Conservation (phyloP, 306 rosid genomes). For the Malus sylvestris region DNA sequence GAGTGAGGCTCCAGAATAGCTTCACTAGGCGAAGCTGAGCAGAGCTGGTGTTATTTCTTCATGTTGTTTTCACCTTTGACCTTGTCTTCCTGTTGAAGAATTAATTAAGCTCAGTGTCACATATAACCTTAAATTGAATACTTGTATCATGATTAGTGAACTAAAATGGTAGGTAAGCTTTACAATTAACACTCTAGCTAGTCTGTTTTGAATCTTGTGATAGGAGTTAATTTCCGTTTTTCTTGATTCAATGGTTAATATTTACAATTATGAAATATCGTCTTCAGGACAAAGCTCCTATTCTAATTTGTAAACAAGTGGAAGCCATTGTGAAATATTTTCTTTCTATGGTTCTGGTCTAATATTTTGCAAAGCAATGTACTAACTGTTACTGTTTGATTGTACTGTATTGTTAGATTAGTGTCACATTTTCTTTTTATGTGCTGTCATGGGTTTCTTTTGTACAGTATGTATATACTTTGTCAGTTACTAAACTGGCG, state of each 20-base stretch:
- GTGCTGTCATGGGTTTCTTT: not conserved
- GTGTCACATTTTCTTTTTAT: not conserved
- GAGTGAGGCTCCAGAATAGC: slow-evolving; percentile 3
- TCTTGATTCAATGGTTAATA: not conserved
- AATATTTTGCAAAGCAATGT: not conserved
- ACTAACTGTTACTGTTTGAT: not conserved
- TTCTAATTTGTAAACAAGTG: not conserved
- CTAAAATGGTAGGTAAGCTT: not conserved
- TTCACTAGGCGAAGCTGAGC: not conserved
- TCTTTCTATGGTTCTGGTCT: not conserved
- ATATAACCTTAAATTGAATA: not conserved
- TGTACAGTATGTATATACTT: not conserved
- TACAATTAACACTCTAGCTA: not conserved
- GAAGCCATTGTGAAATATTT: not conserved
- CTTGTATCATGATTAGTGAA: not conserved
- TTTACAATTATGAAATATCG: not conserved
- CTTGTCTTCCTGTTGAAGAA: not conserved
- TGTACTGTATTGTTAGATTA: not conserved
- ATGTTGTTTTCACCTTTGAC: not conserved
- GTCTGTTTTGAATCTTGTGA: not conserved
- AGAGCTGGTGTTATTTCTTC: not conserved
- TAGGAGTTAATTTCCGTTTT: not conserved
- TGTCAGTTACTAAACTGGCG: not conserved
- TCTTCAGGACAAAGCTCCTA: not conserved
- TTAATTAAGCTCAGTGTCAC: not conserved